Evolutionary conservation across 225 moss, liverwort and hornwort species (phyloP), one percentile per base, ranked within the genome.

Genomic region (Polytrichum commune): DNA sequence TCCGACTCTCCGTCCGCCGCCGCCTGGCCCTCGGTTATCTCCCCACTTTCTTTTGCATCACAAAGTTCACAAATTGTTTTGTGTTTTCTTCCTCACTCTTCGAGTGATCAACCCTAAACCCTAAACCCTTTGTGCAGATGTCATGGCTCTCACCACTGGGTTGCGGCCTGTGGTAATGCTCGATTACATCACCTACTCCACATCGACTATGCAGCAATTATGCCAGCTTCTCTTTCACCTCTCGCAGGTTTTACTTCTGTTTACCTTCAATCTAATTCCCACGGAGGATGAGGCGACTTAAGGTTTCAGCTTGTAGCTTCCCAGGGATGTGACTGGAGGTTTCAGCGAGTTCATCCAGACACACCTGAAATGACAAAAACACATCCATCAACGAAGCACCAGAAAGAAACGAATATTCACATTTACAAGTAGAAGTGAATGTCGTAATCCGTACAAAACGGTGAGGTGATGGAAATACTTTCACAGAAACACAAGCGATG

Each of bases 1-100:
- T 87, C 74, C 83, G 83, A 78, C 78, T 83, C 76, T 84, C 81
- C 18, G 86, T 56, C 13, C 81, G 86, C 55, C 86, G 83, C 68
- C 83, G 81, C 33, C 74, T 87, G 54, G 86, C 81, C 26, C 63
- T 83, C 19, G 81, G 86, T 35, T 9, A 8, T 35, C 35, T 35
- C 35, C 35, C 35, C 35, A 35, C 9, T 35, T 8, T 35, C 35
- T 8, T 87, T 66, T 20, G 71, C 61, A 7, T 66, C 33, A 19
- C 16, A 33, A 24, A 7, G 26, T 28, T 29, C 58, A 24, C 10
- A 23, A 70, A 16, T 24, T 25, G 5, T 68, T 54, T 23, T 5
- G 3, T 22, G 29, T 29, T 29, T 29, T 65, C 20, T 35, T 9
- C 8, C 19, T 35, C 33, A 7, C 18, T 5, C 29, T 65, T 5